Evolutionary conservation across 2,329 filamentous ascomycete genomes (phyloP), one percentile per base, ranked within the genome.

Genomic region (Penicillium rolfsii): DNA sequence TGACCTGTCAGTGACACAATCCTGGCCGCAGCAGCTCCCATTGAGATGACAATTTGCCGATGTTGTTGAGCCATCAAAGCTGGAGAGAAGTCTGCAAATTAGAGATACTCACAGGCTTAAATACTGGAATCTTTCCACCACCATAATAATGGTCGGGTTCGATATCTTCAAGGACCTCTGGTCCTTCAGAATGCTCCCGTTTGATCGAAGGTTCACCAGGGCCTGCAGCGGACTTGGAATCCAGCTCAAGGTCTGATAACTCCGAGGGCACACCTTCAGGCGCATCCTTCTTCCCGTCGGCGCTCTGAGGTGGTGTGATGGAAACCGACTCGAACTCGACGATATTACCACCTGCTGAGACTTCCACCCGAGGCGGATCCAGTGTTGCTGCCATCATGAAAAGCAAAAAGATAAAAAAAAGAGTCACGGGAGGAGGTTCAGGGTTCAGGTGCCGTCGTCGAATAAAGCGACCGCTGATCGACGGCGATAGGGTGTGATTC

Each of bases 111-210:
- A 88, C 86, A 66, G 95, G 95, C 77, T 89, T 94, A 80, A 99
- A 99, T 62, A 99, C 90, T 8, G 95, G 94, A 38, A 99, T 90
- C 64, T 88, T 91, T 64, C 93, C 86, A 59, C 83, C 85, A 57
- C 86, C 93, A 73, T 92, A 96, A 82, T 91, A 97, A 76, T 97
- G 89, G 73, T 93, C 91, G 0, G 94, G 94, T 50, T 88, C 82
- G 57, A 96, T 85, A 68, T 91, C 88, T 67, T 91, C 82, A 56
- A 96, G 85, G 68, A 91, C 88, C 67, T 91, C 89, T 55, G 90
- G 90, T 69, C 91, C 88, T 68, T 92, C 89, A 50, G 86, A 84
- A 58, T 83, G 81, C 43, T 70, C 67, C 12, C 58, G 56, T 41
- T 69, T 67, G 24, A 82, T 80, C 16, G 72, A 71, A 9, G 61